phyloP scores from a whole-genome alignment of 2,329 filamentous ascomycete species.

The Colletotrichum chlorophyti region DNA sequence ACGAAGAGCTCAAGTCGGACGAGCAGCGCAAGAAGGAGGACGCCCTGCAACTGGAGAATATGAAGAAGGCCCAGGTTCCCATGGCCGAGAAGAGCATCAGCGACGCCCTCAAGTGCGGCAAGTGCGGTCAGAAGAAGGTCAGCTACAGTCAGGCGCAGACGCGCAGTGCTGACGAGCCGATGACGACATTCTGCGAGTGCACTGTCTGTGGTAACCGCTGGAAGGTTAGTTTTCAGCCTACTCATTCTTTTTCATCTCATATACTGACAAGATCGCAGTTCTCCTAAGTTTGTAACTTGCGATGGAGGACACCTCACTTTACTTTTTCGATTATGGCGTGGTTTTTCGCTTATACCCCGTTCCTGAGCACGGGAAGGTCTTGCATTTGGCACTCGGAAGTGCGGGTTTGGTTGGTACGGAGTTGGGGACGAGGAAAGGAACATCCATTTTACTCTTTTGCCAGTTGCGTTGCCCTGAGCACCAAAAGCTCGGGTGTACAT shows the following conservation, averaged over 20 bases:
- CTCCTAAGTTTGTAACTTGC: slow-evolving; percentile 16
- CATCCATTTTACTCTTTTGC: slow-evolving; percentile 24
- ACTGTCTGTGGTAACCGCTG: slow-evolving; percentile 73
- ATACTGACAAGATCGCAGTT: slow-evolving; percentile 16
- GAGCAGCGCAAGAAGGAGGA: slow-evolving; percentile 79
- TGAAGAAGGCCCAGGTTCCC: slow-evolving; percentile 96
- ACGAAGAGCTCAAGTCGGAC: slow-evolving; percentile 89
- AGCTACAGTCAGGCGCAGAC: slow-evolving; percentile 97
- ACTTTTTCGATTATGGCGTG: slow-evolving; percentile 20
- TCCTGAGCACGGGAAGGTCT: slow-evolving; percentile 25
- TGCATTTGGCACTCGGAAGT: slow-evolving; percentile 28
- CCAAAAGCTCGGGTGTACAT: slow-evolving; percentile 8
- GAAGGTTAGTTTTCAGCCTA: slow-evolving; percentile 63
- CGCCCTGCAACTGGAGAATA: slow-evolving; percentile 86
- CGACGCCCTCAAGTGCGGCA: slow-evolving; percentile 85
- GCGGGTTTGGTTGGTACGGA: slow-evolving; percentile 28
- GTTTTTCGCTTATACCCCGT: slow-evolving; percentile 28
- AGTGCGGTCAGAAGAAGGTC: slow-evolving; percentile 92
- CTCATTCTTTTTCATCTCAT: slow-evolving; percentile 28
- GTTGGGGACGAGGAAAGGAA: slow-evolving; percentile 25
- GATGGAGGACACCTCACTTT: neutral
- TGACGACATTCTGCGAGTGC: slow-evolving; percentile 79
- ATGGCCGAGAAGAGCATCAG: slow-evolving; percentile 91
- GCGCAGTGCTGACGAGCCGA: slow-evolving; percentile 91
- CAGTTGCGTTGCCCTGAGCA: slow-evolving; percentile 9